phyloP scores from a whole-genome alignment of 2,329 filamentous ascomycete species.

The Penicillium carneum region DNA sequence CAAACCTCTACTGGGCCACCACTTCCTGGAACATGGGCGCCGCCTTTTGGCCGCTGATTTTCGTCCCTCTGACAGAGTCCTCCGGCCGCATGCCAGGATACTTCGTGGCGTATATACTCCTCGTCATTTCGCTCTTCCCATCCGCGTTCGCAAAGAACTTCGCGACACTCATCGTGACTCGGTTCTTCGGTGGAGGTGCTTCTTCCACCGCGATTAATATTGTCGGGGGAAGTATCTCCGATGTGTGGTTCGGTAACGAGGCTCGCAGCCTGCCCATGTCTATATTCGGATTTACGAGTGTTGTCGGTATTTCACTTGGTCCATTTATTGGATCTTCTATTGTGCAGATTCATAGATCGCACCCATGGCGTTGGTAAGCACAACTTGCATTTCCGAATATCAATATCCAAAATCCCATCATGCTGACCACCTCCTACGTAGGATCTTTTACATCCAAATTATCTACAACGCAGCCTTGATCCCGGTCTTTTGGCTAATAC shows the following conservation, averaged over 20 bases:
- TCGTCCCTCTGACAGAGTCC: slow-evolving; percentile 47
- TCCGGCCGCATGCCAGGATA: slow-evolving; percentile 56
- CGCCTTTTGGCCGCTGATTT: slow-evolving; percentile 46
- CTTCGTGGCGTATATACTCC: slow-evolving; percentile 51
- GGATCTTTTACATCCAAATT: slow-evolving; percentile 57
- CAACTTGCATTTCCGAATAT: not conserved
- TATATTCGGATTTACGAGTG: slow-evolving; percentile 54
- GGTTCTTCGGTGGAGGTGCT: slow-evolving; percentile 55
- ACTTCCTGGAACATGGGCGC: slow-evolving; percentile 47
- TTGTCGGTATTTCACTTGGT: slow-evolving; percentile 55
- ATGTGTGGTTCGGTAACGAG: slow-evolving; percentile 49
- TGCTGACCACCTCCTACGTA: slow-evolving; percentile 20
- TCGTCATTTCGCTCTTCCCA: slow-evolving; percentile 54
- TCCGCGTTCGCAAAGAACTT: slow-evolving; percentile 56
- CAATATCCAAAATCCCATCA: not conserved
- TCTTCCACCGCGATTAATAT: slow-evolving; percentile 55
- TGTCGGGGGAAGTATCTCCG: slow-evolving; percentile 46
- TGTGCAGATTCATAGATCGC: slow-evolving; percentile 45
- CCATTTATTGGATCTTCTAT: slow-evolving; percentile 55
- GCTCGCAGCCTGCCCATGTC: slow-evolving; percentile 54
- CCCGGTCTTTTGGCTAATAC: slow-evolving; percentile 52
- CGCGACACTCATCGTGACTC: slow-evolving; percentile 54
- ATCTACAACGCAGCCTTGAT: slow-evolving; percentile 54
- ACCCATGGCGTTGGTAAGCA: slow-evolving; percentile 53
- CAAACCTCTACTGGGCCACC: slow-evolving; percentile 45